A percentile compares a stretch with the other conserved stretches of the same genome.
phyloP scores from a whole-genome alignment of 2,329 filamentous ascomycete genomes.

The Hansfordia pulvinata region DNA sequence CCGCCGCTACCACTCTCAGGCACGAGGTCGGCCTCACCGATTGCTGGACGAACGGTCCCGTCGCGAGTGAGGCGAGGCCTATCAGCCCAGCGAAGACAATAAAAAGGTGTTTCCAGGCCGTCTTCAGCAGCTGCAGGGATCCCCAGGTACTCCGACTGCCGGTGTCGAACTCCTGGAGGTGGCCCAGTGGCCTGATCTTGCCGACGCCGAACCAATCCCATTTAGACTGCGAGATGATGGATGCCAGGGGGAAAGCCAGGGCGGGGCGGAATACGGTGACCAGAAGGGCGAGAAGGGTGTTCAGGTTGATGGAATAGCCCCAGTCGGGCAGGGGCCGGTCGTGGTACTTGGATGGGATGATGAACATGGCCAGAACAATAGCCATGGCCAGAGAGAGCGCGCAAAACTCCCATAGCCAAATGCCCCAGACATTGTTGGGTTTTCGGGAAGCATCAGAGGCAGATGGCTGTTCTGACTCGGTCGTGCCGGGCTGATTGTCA shows the following conservation, averaged over 20 bases:
- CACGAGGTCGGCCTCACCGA: not conserved
- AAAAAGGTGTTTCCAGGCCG: not conserved
- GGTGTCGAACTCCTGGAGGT: not conserved
- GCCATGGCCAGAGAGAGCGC: no score
- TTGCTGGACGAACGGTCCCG: slow-evolving; percentile 1
- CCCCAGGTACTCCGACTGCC: no score
- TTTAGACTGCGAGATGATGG: slow-evolving; percentile 1
- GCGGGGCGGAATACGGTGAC: not conserved
- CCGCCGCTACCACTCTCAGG: not conserved
- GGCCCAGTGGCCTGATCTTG: not conserved
- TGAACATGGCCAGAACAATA: no score
- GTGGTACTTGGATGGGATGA: not conserved
- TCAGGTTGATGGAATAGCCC: slow-evolving; percentile 1
- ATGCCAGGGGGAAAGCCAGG: not conserved
- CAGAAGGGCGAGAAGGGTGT: slow-evolving; percentile 1
- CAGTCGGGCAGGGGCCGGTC: not conserved
- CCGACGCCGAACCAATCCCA: slow-evolving; percentile 1
- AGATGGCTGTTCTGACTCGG: no score
- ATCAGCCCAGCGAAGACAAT: not conserved
- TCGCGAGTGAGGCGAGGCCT: not conserved
- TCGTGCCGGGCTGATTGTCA: no score
- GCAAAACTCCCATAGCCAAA: no score
- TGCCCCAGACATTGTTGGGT: no score
- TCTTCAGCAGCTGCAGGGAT: not conserved
- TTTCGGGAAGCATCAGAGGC: no score